These are phyloP conservation scores for Creolimax fragrantissima DNA, from an alignment of 78 protist species.

Conservation along the genomic window DNA sequence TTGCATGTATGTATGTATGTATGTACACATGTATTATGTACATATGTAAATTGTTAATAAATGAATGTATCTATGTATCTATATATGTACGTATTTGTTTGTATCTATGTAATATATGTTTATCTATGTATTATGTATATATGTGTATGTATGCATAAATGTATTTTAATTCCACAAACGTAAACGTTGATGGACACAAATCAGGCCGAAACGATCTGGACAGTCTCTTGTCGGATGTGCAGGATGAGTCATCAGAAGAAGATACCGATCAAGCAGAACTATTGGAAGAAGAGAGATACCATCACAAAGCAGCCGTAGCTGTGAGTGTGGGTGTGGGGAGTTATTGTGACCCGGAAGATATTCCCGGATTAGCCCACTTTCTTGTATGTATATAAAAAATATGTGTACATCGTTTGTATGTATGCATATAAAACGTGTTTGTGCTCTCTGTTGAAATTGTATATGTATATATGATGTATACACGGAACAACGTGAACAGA, in stretches of 20 bases:
- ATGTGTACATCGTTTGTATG: neutral
- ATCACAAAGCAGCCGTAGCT: constrained; percentile 37
- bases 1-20: neutral
- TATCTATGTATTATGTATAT: neutral
- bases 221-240: too few relatives aligned
- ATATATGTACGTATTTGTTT: neutral
- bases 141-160: neutral
- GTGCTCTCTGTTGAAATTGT: neutral
- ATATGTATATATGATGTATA: neutral
- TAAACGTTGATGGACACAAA: too few relatives aligned
- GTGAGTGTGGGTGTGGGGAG: constrained; percentile 52
- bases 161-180: too few relatives aligned
- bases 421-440: neutral
- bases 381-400: neutral
- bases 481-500: neutral
- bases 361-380: constrained; percentile 46
- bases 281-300: neutral
- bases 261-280: too few relatives aligned
- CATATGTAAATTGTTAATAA: neutral
- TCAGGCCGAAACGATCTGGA: too few relatives aligned
- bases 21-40: neutral
- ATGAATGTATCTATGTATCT: neutral
- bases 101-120: neutral
- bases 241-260: too few relatives aligned
- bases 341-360: constrained; percentile 47